These are phyloP conservation scores for Picochlorum sp. DNA, from an alignment of 139 green algal species.

Conservation along the genomic window DNA sequence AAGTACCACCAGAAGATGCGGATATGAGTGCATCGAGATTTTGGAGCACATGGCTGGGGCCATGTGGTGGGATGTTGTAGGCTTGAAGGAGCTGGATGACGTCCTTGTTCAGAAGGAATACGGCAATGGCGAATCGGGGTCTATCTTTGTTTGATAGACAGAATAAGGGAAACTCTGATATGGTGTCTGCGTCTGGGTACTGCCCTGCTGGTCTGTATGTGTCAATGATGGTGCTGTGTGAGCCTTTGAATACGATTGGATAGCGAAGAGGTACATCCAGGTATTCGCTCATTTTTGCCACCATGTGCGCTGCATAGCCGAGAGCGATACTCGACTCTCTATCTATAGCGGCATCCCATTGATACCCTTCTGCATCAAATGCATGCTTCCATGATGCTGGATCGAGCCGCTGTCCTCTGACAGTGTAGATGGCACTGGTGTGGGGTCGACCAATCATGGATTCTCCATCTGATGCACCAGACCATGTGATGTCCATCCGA, in stretches of 20 bases:
- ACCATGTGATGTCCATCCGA: no score
- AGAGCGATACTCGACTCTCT: constrained; percentile 35
- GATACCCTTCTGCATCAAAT: constrained; percentile 9
- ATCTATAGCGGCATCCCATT: constrained; percentile 7
- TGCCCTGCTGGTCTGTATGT: constrained; percentile 8
- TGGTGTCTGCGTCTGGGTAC: constrained; percentile 4
- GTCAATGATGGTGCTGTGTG: constrained; percentile 41
- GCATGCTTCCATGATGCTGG: constrained; percentile 15
- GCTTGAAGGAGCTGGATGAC: constrained; percentile 61
- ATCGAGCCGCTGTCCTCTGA: background rate
- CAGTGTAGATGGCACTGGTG: background rate
- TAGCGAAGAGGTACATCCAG: constrained; percentile 59
- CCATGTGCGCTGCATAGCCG: constrained; percentile 52
- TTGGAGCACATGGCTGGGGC: background rate
- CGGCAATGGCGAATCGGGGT: constrained; percentile 52
- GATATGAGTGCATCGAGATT: background rate
- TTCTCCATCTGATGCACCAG: no score
- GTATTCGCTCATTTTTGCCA: constrained; percentile 43
- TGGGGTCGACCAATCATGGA: no score
- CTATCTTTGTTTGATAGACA: constrained; percentile 44
- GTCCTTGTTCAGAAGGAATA: constrained; percentile 69
- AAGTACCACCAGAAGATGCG: background rate
- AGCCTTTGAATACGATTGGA: constrained; percentile 41
- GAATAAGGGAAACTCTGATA: constrained; percentile 47
- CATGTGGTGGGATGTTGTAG: constrained; percentile 30